These are phyloP conservation scores for Xylaria sp. DNA, from an alignment of 2,329 filamentous ascomycete species.

Conservation along the genomic window DNA sequence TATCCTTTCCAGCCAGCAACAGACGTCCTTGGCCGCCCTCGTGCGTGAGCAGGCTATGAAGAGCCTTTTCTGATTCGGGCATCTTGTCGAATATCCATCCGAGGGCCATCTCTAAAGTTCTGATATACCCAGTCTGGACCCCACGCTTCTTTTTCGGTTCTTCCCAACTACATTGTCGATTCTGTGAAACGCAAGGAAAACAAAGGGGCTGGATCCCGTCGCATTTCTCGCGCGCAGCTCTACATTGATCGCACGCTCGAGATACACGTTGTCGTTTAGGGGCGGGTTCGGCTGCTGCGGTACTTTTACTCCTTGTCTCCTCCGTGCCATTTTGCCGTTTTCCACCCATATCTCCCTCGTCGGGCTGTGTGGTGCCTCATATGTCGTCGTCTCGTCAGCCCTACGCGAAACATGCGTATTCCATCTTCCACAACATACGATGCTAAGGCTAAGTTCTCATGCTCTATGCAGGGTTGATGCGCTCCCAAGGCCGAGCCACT, in stretches of 20 bases:
- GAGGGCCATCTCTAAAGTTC: conserved; percentile 72
- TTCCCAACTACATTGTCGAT: conserved; percentile 72
- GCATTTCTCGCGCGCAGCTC: conserved; percentile 72
- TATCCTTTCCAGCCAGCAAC: conserved; percentile 58
- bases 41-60: conserved; percentile 59
- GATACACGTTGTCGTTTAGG: conserved; percentile 69
- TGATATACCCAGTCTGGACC: conserved; percentile 80
- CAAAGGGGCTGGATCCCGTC: conserved; percentile 72
- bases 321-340: conserved; percentile 23
- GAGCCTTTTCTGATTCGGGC: conserved; percentile 62
- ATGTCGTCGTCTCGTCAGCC: conserved; percentile 2
- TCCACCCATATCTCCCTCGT: conserved; percentile 8
- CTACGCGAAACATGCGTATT: not conserved
- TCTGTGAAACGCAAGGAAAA: conserved; percentile 68
- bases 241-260: conserved; percentile 72
- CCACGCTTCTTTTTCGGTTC: conserved; percentile 77
- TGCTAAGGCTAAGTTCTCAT: not conserved
- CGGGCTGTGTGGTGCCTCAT: conserved; percentile 4
- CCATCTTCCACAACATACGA: conserved; percentile 7
- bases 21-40: conserved; percentile 49
- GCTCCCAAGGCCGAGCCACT: not conserved
- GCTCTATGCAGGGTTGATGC: not conserved
- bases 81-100: conserved; percentile 70
- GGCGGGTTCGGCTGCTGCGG: conserved; percentile 33
- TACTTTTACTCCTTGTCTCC: conserved; percentile 17